Evolutionary conservation across 1,139 yeast genomes (phyloP).

Genomic region (Lodderomyces elongisporus): DNA sequence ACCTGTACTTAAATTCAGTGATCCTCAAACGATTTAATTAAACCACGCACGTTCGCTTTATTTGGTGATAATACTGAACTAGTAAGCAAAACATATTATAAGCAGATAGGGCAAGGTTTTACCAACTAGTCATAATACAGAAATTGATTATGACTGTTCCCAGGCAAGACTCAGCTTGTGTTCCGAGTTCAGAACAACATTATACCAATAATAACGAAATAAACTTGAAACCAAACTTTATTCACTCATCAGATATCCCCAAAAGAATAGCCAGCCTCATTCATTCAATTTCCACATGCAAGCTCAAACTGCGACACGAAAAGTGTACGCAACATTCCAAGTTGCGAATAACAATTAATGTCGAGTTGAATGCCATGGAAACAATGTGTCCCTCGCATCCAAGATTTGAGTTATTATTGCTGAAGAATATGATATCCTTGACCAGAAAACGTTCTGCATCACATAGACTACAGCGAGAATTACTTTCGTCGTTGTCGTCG

Average conservation of each 20-base stretch:
- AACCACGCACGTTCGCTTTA: no score
- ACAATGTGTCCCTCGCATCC: slow-evolving; percentile 20
- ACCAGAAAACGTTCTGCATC: slow-evolving; percentile 24
- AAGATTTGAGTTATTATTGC: slow-evolving; percentile 30
- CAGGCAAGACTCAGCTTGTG: no score
- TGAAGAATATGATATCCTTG: slow-evolving; percentile 31
- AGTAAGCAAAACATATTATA: no score
- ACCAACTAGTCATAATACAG: no score
- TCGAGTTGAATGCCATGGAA: slow-evolving; percentile 34
- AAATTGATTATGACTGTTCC: no score
- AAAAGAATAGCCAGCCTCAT: slow-evolving; percentile 16
- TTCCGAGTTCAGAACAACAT: no score
- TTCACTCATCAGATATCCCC: slow-evolving; percentile 36
- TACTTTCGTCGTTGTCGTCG: neutral
- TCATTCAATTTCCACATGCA: slow-evolving; percentile 2
- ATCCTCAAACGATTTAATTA: no score
- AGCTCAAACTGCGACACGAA: neutral
- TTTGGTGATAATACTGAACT: no score
- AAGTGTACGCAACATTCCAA: neutral
- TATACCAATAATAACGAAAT: no score
- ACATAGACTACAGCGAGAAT: slow-evolving; percentile 5
- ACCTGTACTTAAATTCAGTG: no score
- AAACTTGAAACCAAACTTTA: slow-evolving; percentile 35
- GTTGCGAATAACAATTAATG: slow-evolving; percentile 22
- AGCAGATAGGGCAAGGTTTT: no score